Evolutionary conservation across 306 rosid genomes (phyloP).

Genomic region (Dicorynia guianensis): DNA sequence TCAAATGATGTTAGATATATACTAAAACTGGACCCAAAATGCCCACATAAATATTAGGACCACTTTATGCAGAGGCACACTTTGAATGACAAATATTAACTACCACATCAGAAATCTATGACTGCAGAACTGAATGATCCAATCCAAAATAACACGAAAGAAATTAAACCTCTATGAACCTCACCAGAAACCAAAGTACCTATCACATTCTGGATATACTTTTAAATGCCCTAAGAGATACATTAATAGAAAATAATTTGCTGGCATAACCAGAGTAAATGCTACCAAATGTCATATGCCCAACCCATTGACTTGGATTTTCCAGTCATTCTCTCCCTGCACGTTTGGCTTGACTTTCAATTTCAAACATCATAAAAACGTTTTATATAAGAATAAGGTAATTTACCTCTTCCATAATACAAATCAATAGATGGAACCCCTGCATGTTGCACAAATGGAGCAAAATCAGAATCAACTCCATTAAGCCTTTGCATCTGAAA

Average conservation of each 20-base stretch:
- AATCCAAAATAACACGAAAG: neutral
- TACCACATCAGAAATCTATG: neutral
- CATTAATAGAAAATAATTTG: neutral
- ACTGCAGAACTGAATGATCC: neutral
- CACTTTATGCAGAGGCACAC: neutral
- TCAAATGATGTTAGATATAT: neutral
- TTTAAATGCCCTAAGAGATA: neutral
- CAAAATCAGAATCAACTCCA: conserved; percentile 71
- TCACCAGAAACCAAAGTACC: neutral
- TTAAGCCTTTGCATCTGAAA: conserved; percentile 69
- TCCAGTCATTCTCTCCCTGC: conserved; percentile 10
- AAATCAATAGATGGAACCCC: conserved; percentile 73
- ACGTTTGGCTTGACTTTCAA: neutral
- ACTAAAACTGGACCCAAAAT: neutral
- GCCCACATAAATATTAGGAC: conserved; percentile 2
- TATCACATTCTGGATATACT: conserved; percentile 18
- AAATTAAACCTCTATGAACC: neutral
- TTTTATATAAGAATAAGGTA: neutral
- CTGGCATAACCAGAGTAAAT: conserved; percentile 26
- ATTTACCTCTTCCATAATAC: conserved; percentile 72
- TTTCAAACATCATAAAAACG: neutral
- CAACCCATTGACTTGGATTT: neutral
- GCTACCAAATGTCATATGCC: neutral
- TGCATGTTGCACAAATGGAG: conserved; percentile 75
- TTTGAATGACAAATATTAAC: neutral